Evolutionary conservation across 352 stramenopile species (phyloP), one percentile per base, ranked within the genome.

Genomic region (Phytophthora sp.): DNA sequence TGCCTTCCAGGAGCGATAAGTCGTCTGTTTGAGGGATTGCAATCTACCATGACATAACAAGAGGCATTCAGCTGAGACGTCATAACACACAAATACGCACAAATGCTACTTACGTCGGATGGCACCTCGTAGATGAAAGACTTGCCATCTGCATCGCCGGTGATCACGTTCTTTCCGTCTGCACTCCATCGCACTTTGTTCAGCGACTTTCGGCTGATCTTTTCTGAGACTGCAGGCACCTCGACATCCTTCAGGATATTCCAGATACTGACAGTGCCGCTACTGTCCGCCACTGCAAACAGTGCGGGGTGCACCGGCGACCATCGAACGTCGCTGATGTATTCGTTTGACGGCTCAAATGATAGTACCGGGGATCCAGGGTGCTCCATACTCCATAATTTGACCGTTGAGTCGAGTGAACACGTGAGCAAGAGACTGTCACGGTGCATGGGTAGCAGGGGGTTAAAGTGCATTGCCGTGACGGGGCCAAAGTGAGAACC

Each of bases 291-390:
- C 21, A 94, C 87, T 2, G 84, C 85, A 72, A 96, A 96, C 8
- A 96, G 58, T 13, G 87, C 78, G 4, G 87, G 86, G 39, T 96
- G 83, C 12, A 87, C 61, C 3, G 84, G 77, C 7, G 87, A 95
- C 89, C 87, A 96, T 69, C 83, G 74, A 20, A 94, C 88, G 54
- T 96, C 89, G 51, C 87, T 95, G 34, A 96, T 84, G 64, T 96
- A 96, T 58, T 96, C 89, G 21, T 82, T 94, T 8, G 87, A 95
- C 13, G 83, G 82, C 66, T 96, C 87, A 37, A 96, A 96, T 34
- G 83, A 92, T 20, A 93, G 76, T 21, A 94, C 69, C 1, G 87
- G 83, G 17, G 57, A 70, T 24, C 93, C 68, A 10, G 83, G 80
- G 43, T 88, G 79, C 63, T 95, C 84, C 0, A 77, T 87, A 64